Evolutionary conservation across 2,329 filamentous ascomycete species (phyloP), one percentile per base, ranked within the genome.

Genomic region (Calonectria pseudoreteaudii): DNA sequence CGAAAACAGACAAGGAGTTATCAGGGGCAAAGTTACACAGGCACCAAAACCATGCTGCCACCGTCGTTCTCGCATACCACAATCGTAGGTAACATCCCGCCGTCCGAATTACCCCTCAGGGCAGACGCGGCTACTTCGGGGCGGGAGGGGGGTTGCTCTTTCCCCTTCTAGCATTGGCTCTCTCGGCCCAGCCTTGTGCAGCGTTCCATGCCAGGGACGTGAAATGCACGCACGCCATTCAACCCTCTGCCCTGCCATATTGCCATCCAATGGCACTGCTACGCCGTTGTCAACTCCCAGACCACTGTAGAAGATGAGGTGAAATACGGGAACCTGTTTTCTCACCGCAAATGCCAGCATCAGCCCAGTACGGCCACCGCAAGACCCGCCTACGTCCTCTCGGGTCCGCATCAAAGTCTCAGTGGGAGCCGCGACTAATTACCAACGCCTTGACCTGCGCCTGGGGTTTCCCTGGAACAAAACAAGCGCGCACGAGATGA

Each of bases 281-380:
- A 7, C 16, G n/a, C 34, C 10, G 14, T 28, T 28, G 18, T 23
- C 31, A 58, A 58, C 34, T 18, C 23, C 56, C 34, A 41, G 23
- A 16, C 14, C 41, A 28, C 56, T 62, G n/a, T 23, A 36, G 20
- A 60, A 36, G 31, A 36, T 47, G 56, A 44, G 31, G 30, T 26
- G 16, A 65, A 62, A 60, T 44, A 58, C 36, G 58, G 36, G 16
- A 53, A 60, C 47, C 14, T 20, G 36, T n/a, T 23, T 64, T n/a
- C 41, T 58, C 49, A 49, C 34, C 47, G 31, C 65, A 53, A 66
- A 47, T 38, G 34, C 71, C 71, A 66, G 44, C 50, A 70, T 73
- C 60, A 66, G 71, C 41, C 60, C 36, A 66, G 66, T 58, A 62
- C 28, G 28, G 28, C 11, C 56, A 26, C 66, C 71, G 31, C 47